Base-by-base conservation (phyloP, 2,329 filamentous ascomycete species). In the Diplodia mutila region DNA sequence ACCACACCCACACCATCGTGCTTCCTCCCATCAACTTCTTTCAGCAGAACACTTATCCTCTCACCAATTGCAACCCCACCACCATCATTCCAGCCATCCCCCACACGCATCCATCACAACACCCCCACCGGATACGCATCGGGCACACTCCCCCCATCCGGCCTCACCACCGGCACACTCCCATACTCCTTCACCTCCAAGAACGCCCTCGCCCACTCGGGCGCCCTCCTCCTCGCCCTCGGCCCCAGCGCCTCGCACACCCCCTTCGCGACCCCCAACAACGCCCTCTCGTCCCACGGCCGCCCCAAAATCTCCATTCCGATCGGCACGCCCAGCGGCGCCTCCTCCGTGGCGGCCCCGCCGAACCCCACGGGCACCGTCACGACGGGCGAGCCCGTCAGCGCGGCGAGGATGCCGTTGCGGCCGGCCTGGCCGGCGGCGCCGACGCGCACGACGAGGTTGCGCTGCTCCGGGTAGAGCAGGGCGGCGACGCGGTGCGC, bases 391-490 rank as follows among this genome's bases (percentile, higher is more conserved):
- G 74, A 79, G 0, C 85, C 85, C 1, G 85, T 86, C 65, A 87
- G 72, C 0, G 85, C 84, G 2, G 84, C 85, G 1, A 87, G 72
- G 55, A 86, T 85, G 2, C 85, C 85, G 70, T 87, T 90, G 2
- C 88, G 80, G 1, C 87, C 87, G n/a, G 78, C 78, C 76, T 90
- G 88, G 0, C 82, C 84, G 0, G 84, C 79, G 0, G 83, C 82
- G 3, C 87, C 87, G 27, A 89, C 75, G 54, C 83, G 82, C 2
- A 89, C 87, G 6, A 88, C 86, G 1, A 90, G 82, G 65, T 89
- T 89, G 72, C 84, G 84, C 72, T 90, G 88, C 73, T 90, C 84
- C 0, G 88, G 88, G 75, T 90, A 90, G 71, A 89, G 83, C 42
- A 90, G 71, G 0, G 85, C 87, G 72, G 89, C 85, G 16, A 90